Evolutionary conservation across 495 filamentous ascomycete genomes (phyloP).

Genomic region (Patellaria atrata): DNA sequence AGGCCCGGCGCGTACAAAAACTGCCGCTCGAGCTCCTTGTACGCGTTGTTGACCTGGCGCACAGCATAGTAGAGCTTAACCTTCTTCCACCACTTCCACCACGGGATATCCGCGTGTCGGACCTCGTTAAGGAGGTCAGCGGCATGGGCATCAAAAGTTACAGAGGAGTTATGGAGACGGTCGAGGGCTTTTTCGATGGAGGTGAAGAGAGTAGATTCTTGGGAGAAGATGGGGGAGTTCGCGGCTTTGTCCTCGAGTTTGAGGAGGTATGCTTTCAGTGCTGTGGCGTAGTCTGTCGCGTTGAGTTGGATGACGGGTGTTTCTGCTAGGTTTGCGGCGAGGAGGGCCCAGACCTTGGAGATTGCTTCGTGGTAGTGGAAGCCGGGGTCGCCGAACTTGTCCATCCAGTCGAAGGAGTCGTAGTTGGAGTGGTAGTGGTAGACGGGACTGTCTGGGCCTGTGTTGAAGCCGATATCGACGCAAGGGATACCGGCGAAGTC

Average conservation of each 20-base stretch:
- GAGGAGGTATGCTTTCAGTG: constrained; percentile 36
- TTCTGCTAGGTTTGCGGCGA: constrained; percentile 29
- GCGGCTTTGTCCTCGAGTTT: constrained; percentile 34
- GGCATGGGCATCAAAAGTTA: constrained; percentile 39
- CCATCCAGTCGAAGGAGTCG: constrained; percentile 65
- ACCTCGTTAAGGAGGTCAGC: constrained; percentile 37
- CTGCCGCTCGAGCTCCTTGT: constrained; percentile 46
- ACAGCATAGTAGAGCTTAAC: constrained; percentile 43
- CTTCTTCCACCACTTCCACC: constrained; percentile 67
- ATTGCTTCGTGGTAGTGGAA: constrained; percentile 48
- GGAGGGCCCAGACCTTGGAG: constrained; percentile 40
- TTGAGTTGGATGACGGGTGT: constrained; percentile 28
- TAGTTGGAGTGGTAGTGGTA: constrained; percentile 74
- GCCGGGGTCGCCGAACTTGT: constrained; percentile 46
- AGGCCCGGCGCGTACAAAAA: constrained; percentile 45
- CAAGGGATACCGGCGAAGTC: constrained; percentile 56
- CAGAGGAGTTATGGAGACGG: constrained; percentile 33
- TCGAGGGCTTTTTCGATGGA: constrained; percentile 34
- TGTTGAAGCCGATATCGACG: constrained; percentile 45
- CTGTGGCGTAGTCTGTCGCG: constrained; percentile 29
- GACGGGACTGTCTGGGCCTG: constrained; percentile 34
- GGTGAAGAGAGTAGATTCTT: constrained; percentile 25
- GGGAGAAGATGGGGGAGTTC: background rate
- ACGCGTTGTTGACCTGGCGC: constrained; percentile 41
- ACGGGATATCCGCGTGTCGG: constrained; percentile 39